A percentile compares a stretch with the other conserved stretches of the same genome.
Evolutionary conservation across 805 yeast species (phyloP).

Genomic region (Blastobotrys robertii): DNA sequence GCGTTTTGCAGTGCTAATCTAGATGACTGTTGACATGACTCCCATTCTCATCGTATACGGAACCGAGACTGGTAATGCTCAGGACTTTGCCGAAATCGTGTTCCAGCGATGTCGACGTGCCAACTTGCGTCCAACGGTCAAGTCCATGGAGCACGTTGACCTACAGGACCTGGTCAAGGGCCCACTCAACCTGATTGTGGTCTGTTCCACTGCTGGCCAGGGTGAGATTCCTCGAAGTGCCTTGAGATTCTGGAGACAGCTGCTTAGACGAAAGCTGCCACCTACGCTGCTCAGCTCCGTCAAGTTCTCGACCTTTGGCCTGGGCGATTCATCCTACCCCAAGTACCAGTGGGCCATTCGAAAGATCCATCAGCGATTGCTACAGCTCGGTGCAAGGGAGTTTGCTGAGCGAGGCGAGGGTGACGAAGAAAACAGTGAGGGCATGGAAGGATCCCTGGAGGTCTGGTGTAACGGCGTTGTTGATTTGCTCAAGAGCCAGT

Average conservation of each 20-base stretch:
- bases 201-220: slow-evolving; percentile 91
- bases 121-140: slow-evolving; percentile 39
- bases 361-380: slow-evolving; percentile 66
- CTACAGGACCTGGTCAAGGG: slow-evolving; percentile 19
- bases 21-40: background rate
- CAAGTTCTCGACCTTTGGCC: slow-evolving; percentile 65
- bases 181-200: slow-evolving; percentile 41
- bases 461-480: no score
- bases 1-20: background rate
- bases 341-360: slow-evolving; percentile 80
- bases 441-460: slow-evolving; percentile 42
- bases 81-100: slow-evolving; percentile 67
- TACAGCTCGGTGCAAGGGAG: slow-evolving; percentile 75
- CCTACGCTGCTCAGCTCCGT: slow-evolving; percentile 50
- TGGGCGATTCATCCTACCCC: slow-evolving; percentile 91
- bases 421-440: slow-evolving; percentile 71
- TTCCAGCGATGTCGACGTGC: slow-evolving; percentile 45
- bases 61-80: slow-evolving; percentile 86
- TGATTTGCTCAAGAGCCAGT: slow-evolving; percentile 13
- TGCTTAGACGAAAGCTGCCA: slow-evolving; percentile 61
- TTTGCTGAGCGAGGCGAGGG: slow-evolving; percentile 72
- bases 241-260: slow-evolving; percentile 59
- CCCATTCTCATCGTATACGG: slow-evolving; percentile 65
- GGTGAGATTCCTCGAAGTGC: slow-evolving; percentile 85
- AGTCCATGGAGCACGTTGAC: slow-evolving; percentile 52